Base-by-base conservation (phyloP, 192 early-diverging fungal genomes). In the Coemansia sp. region DNA sequence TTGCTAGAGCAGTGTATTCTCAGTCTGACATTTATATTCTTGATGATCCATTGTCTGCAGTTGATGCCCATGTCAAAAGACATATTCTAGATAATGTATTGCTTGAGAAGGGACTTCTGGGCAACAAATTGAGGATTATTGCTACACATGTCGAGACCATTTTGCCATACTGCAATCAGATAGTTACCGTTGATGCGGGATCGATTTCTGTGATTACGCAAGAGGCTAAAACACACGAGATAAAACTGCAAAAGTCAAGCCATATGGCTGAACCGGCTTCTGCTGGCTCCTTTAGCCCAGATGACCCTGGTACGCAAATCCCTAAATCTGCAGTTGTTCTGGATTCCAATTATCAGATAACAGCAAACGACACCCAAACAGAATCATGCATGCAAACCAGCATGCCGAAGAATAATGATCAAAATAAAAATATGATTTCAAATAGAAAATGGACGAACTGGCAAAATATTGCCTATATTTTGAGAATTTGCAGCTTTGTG, bases 1-100 rank as follows among this genome's bases (percentile, higher is more conserved):
- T 89, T 61, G 88, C 89, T 0, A 72, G 89, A 7, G 83, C 86
- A 8, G 77, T 92, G 11, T 93, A 92, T 64, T 85, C 81, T 1
- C 51, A 82, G 59, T 85, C 86, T 18, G 90, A 92, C 31, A 87
- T 90, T 57, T 83, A 87, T 57, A 69, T 91, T 11, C 82, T 89
- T 31, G 91, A 87, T 65, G 92, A 92, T 59, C 90, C 91, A 18
- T 67, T 94, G 2, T 84, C 85, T 16, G 89, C 89, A 7, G 89
- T 90, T 0, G 89, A 90, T 60, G 76, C 85, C 7, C 85, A 86
- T 52, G 87, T 89, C 56, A 85, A 83, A 12, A 67, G 83, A 10
- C 85, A 87, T 63, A 89, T 90, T 38, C 76, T 90, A 48, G 87
- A 90, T 66, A 71, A 85, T 51, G 83, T 84, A 38, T 79, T 90